Conservation (phyloP, 2,329 filamentous ascomycete species). For the Fusarium redolens region DNA sequence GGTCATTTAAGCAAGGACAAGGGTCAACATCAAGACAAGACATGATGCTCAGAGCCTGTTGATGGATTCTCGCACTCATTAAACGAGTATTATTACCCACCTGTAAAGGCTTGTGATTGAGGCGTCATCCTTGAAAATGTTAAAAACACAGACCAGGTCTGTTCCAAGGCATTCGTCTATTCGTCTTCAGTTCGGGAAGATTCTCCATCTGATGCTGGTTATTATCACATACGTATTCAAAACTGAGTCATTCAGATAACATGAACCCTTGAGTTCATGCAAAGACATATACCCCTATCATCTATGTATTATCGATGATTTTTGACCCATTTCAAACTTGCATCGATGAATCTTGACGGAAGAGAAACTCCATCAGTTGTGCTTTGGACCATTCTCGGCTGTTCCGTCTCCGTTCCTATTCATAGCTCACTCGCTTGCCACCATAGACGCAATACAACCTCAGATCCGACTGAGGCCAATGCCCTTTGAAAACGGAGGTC, state of each 20-base stretch:
- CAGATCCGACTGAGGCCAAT: slow-evolving; percentile 17
- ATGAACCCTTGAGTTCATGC: slow-evolving; percentile 37
- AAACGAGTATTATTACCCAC: slow-evolving; percentile 33
- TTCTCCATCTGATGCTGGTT: slow-evolving; percentile 14
- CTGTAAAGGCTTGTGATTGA: slow-evolving; percentile 10
- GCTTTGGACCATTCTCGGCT: slow-evolving; percentile 20
- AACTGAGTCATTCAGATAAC: slow-evolving; percentile 7
- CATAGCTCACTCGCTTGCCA: slow-evolving; percentile 34
- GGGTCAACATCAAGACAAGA: slow-evolving; percentile 3
- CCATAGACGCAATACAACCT: slow-evolving; percentile 29
- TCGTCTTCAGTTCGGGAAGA: neutral
- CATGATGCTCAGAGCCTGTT: slow-evolving; percentile 3
- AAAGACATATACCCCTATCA: neutral
- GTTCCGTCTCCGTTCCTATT: slow-evolving; percentile 31
- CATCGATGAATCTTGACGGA: neutral
- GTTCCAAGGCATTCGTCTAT: slow-evolving; percentile 21
- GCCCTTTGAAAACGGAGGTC: slow-evolving; percentile 5
- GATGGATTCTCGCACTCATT: slow-evolving; percentile 19
- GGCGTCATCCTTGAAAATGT: slow-evolving; percentile 6
- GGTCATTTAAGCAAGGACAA: slow-evolving; percentile 29
- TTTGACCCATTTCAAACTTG: neutral
- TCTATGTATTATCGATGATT: neutral
- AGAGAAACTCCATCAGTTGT: neutral
- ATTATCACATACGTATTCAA: slow-evolving; percentile 10
- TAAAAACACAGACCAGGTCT: slow-evolving; percentile 17